These are phyloP conservation scores for Xylariales sp. DNA, from an alignment of 2,329 filamentous ascomycete species.

Conservation along the genomic window DNA sequence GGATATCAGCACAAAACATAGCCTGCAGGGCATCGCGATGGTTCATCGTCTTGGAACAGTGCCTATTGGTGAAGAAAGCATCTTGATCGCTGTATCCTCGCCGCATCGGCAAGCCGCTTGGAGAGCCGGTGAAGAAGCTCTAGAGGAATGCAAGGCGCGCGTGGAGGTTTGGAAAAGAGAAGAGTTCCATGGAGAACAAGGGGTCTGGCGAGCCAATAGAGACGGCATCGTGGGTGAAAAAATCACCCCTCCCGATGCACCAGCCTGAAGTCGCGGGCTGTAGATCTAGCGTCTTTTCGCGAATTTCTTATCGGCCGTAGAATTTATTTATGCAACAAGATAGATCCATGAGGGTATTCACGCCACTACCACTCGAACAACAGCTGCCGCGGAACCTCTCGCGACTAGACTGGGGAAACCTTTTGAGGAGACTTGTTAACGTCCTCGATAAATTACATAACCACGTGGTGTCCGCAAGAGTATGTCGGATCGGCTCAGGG, in stretches of 20 bases:
- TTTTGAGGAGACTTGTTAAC: too few species aligned
- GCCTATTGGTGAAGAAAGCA: conserved; percentile 88
- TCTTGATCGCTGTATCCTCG: conserved; percentile 80
- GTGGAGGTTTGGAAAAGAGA: conserved; percentile 97
- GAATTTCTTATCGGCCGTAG: too few species aligned
- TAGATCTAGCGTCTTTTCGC: too few species aligned
- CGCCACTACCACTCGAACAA: too few species aligned
- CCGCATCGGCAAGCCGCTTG: conserved; percentile 83
- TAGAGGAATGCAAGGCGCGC: conserved; percentile 79
- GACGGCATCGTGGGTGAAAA: conserved; percentile 61
- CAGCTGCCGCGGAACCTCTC: too few species aligned
- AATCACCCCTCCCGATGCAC: conserved; percentile 22
- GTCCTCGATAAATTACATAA: too few species aligned
- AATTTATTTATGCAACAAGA: too few species aligned
- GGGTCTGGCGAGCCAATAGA: conserved; percentile 83
- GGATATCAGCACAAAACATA: conserved; percentile 54
- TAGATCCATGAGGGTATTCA: too few species aligned
- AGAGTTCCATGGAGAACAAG: conserved; percentile 74
- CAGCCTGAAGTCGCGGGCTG: too few species aligned
- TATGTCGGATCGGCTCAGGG: too few species aligned
- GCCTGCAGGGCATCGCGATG: conserved; percentile 70
- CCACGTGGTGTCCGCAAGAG: too few species aligned
- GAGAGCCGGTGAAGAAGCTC: conserved; percentile 80
- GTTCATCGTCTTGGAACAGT: conserved; percentile 81
- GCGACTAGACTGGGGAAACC: too few species aligned